Base-by-base conservation (phyloP, 2,329 filamentous ascomycete species). In the Aspergillus oerlinghausenensis region DNA sequence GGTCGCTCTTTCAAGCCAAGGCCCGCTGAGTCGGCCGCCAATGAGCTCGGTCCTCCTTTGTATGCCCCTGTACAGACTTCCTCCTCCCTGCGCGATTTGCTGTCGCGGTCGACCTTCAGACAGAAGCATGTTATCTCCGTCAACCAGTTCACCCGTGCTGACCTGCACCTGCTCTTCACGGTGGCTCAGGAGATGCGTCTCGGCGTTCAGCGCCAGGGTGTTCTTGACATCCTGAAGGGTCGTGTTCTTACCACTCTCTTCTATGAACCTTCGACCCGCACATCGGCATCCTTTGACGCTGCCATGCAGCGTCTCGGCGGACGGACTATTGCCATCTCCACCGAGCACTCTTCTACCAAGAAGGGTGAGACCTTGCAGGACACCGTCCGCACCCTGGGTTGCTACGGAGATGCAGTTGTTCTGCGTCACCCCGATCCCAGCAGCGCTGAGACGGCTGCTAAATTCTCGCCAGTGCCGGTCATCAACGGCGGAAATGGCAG, bases 301-400 rank as follows among this genome's bases (percentile, higher is more conserved):
- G 94, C 94, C 45, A 99, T 99, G 94, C 95, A 99, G 81, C 89
- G 95, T 52, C 87, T 99, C 4, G 94, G 94, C 65, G 94, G 94
- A 50, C 85, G 91, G 50, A 93, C 89, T 3, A 83, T 99, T 54
- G 82, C 87, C 52, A 87, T 97, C 69, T 82, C 91, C 43, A 95
- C 93, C 2, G 84, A 87, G 5, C 85, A 90, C 65, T 97, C 93
- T 2, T 96, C 90, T 14, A 92, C 92, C 3, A 84, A 92, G 75
- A 99, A 99, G 83, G 94, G 94, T 45, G 94, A 99, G 79, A 87
- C 88, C 3, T 84, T 99, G 19, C 90, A 94, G 70, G 94, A 99
- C 72, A 96, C 92, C 14, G 85, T 99, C 66, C 88, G 94, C 61
- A 99, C 94, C 1, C 83, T 99, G 50, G 92, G 87, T 64, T 96